A percentile compares a stretch with the other conserved stretches of the same genome.
Evolutionary conservation across 768 basidiomycete species (phyloP).

Genomic region (Phaffia tasmanica): DNA sequence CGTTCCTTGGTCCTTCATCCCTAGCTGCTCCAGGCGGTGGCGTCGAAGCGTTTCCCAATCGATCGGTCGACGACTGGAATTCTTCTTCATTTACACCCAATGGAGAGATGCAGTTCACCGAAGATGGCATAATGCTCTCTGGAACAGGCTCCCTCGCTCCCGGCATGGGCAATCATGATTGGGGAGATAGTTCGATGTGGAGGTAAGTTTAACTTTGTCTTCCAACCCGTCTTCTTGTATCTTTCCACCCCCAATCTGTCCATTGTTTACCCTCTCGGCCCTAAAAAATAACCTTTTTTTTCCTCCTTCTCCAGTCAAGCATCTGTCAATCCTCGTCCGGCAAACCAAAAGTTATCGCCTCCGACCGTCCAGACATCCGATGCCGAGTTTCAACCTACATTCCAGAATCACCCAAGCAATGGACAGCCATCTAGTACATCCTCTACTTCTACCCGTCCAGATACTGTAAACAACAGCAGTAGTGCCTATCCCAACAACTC

Average conservation of each 20-base stretch:
- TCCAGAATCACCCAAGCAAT: background rate
- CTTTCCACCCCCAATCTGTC: too few species aligned
- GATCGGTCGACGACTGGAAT: constrained; percentile 20
- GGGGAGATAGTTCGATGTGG: constrained; percentile 8
- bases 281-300: background rate
- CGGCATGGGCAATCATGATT: background rate
- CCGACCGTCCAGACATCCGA: too few species aligned
- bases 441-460: background rate
- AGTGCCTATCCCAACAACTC: background rate
- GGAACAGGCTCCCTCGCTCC: background rate
- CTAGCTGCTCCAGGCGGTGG: constrained; percentile 22
- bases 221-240: background rate
- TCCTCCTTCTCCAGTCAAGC: background rate
- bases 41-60: constrained; percentile 12
- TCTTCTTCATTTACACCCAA: background rate
- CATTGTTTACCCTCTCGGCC: too few species aligned
- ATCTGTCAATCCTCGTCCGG: constrained; percentile 8
- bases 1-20: constrained; percentile 15
- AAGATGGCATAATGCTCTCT: background rate
- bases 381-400: too few species aligned
- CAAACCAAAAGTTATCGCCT: background rate
- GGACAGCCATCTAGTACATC: constrained; percentile 1
- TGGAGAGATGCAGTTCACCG: background rate
- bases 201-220: too few species aligned
- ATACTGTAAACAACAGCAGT: background rate